Evolutionary conservation across 1,284 basidiomycete species (phyloP).

Genomic region (Schizophyllum amplum): DNA sequence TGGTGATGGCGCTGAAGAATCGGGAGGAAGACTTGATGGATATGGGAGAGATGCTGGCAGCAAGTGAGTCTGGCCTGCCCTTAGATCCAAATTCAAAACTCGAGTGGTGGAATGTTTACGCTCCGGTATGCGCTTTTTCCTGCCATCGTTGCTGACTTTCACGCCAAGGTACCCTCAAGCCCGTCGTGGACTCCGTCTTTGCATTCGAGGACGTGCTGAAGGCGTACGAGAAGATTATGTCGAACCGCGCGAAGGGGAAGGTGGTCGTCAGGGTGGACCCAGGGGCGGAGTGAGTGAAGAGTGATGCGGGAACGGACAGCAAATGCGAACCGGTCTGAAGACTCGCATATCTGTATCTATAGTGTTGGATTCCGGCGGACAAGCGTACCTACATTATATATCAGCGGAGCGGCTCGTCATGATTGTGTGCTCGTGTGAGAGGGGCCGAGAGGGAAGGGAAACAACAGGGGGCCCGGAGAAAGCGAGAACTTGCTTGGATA

Average conservation of each 20-base stretch:
- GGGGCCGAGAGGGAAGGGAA: too few species aligned
- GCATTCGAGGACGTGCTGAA: constrained; percentile 46
- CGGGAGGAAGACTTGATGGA: constrained; percentile 28
- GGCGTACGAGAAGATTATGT: constrained; percentile 56
- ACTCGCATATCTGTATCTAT: too few species aligned
- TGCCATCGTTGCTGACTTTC: constrained; percentile 1
- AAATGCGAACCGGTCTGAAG: too few species aligned
- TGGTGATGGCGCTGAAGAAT: constrained; percentile 22
- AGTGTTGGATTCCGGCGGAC: too few species aligned
- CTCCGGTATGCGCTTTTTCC: not conserved
- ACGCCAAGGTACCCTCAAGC: constrained; percentile 39
- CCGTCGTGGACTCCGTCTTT: constrained; percentile 54
- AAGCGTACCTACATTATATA: too few species aligned
- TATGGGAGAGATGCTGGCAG: constrained; percentile 29
- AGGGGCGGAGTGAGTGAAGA: not conserved
- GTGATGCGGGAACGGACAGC: too few species aligned
- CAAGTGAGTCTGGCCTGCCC: constrained; percentile 27
- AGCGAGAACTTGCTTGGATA: too few species aligned
- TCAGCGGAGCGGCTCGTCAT: too few species aligned
- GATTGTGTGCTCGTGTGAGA: too few species aligned
- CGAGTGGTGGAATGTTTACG: too few species aligned
- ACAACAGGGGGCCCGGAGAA: too few species aligned
- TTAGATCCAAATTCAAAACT: not conserved
- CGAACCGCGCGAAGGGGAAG: constrained; percentile 53
- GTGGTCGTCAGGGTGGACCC: constrained; percentile 43